These are phyloP conservation scores for Penicillium digitatum DNA, from an alignment of 2,329 filamentous ascomycete genomes.

Conservation along the genomic window DNA sequence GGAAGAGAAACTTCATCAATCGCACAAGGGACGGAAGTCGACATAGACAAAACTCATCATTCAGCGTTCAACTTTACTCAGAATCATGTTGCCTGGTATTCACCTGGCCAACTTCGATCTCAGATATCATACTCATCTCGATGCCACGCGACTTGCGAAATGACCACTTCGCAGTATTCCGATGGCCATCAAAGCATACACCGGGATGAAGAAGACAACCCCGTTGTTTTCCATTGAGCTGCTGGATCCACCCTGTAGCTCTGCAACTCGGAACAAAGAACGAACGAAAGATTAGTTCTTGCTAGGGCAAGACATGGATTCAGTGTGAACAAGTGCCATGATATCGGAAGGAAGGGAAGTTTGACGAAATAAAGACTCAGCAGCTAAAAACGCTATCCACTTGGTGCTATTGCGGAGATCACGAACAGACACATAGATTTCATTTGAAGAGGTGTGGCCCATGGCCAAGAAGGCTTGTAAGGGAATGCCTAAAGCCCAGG, in stretches of 20 bases:
- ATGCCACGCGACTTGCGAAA: neutral
- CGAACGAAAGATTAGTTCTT: constrained; percentile 41
- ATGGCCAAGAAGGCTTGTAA: too few species aligned
- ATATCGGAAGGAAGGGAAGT: neutral
- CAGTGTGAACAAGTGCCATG: neutral
- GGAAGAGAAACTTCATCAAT: neutral
- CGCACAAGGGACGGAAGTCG: neutral
- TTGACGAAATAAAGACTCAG: neutral
- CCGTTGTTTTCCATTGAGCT: constrained; percentile 48
- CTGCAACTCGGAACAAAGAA: constrained; percentile 49
- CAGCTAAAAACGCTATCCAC: neutral
- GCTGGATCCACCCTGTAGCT: constrained; percentile 48
- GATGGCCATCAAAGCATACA: neutral
- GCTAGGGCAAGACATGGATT: neutral
- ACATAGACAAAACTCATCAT: neutral
- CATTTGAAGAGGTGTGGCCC: too few species aligned
- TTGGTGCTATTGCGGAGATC: neutral
- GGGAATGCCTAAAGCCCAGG: too few species aligned
- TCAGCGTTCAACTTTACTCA: neutral
- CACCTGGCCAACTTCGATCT: neutral
- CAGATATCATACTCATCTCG: neutral
- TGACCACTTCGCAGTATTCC: neutral
- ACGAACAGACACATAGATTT: too few species aligned
- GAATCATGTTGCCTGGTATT: neutral
- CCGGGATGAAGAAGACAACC: constrained; percentile 28